A percentile compares a stretch with the other conserved stretches of the same genome.
Conservation (phyloP, 306 rosid species). For the Cucurbita pepo region DNA sequence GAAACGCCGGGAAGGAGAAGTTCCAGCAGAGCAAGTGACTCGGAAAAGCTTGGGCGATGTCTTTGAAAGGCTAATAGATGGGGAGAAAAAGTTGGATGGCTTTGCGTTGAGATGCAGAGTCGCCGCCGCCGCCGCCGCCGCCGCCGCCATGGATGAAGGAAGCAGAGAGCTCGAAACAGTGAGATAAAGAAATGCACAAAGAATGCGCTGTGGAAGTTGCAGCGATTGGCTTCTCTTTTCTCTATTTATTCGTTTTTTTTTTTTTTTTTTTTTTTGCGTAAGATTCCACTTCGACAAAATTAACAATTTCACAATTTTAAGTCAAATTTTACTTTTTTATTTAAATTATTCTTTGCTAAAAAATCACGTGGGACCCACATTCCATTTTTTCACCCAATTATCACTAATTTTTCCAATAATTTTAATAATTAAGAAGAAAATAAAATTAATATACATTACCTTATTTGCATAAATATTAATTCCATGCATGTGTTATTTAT, state of each 20-base stretch:
- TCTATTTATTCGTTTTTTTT: too few species aligned
- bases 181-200: neutral
- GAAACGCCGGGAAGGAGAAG: constrained; percentile 37
- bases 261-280: neutral
- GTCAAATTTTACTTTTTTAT: too few species aligned
- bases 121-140: constrained; percentile 21
- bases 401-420: too few species aligned
- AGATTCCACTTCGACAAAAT: neutral
- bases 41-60: constrained; percentile 6
- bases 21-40: constrained; percentile 29
- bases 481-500: too few species aligned
- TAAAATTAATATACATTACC: too few species aligned
- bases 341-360: too few species aligned
- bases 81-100: constrained; percentile 4
- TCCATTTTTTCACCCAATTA: too few species aligned
- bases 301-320: too few species aligned
- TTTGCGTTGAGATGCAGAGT: constrained; percentile 22
- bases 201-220: too few species aligned
- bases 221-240: neutral
- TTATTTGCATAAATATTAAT: too few species aligned
- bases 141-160: constrained; percentile 30
- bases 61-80: neutral
- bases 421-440: too few species aligned
- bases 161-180: neutral
- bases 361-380: too few species aligned